phyloP scores from a whole-genome alignment of 257 asterid genomes.

The Solanum pimpinellifolium region DNA sequence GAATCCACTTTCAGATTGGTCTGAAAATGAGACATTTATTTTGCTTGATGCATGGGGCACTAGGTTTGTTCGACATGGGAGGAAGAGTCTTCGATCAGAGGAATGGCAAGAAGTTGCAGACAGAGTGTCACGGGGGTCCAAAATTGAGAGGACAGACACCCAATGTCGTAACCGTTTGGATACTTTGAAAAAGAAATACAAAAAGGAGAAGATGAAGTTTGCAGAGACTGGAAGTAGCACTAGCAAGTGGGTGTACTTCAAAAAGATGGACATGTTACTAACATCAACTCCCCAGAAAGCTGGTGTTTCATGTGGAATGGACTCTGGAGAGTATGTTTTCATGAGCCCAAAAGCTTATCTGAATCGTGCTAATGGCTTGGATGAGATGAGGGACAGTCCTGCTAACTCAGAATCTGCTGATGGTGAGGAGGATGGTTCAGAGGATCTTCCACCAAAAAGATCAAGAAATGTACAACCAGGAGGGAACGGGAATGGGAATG shows the following conservation, averaged over 20 bases:
- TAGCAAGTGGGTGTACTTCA: slow-evolving; percentile 69
- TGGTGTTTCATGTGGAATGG: slow-evolving; percentile 65
- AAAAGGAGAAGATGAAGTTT: slow-evolving; percentile 64
- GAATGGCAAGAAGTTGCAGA: slow-evolving; percentile 96
- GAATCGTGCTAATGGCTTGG: slow-evolving; percentile 51
- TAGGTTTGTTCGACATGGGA: slow-evolving; percentile 67
- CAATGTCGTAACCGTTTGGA: slow-evolving; percentile 91
- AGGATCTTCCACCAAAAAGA: slow-evolving; percentile 40
- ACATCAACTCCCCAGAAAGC: slow-evolving; percentile 38
- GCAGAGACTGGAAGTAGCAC: slow-evolving; percentile 12
- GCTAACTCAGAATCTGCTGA: slow-evolving; percentile 42
- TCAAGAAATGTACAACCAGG: slow-evolving; percentile 11
- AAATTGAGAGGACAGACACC: slow-evolving; percentile 65
- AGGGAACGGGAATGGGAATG: slow-evolving; percentile 8
- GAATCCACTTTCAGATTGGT: slow-evolving; percentile 84
- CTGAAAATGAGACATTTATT: slow-evolving; percentile 65
- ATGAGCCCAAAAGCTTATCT: slow-evolving; percentile 42
- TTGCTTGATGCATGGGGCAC: slow-evolving; percentile 85
- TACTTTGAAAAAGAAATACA: slow-evolving; percentile 85
- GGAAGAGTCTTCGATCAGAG: slow-evolving; percentile 84
- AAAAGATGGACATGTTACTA: slow-evolving; percentile 62
- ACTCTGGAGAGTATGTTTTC: slow-evolving; percentile 68
- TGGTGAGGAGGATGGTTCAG: slow-evolving; percentile 37
- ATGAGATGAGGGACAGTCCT: slow-evolving; percentile 81
- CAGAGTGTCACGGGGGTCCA: slow-evolving; percentile 59